Conservation (phyloP, 2,329 filamentous ascomycete genomes). For the Talaromyces sp. region DNA sequence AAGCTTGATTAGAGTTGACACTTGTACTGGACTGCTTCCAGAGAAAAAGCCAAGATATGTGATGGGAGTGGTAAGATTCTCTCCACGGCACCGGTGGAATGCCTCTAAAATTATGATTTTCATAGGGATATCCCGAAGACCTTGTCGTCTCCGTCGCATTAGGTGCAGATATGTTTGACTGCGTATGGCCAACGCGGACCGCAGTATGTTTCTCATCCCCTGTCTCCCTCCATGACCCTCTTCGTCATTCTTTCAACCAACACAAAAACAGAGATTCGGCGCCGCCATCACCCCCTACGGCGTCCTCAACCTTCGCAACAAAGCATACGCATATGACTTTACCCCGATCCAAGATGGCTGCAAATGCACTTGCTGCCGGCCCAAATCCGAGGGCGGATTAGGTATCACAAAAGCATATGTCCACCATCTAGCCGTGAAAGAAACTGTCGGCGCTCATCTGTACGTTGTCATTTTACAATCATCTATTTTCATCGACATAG, state of each 20-base stretch:
- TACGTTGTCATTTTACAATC: slow-evolving; percentile 27
- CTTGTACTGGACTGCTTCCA: slow-evolving; percentile 81
- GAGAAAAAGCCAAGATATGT: slow-evolving; percentile 95
- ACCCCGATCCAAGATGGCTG: slow-evolving; percentile 79
- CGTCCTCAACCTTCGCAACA: slow-evolving; percentile 78
- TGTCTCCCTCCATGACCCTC: not conserved
- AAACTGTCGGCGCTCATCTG: slow-evolving; percentile 83
- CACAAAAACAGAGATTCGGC: slow-evolving; percentile 65
- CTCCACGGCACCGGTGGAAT: not conserved
- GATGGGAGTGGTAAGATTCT: slow-evolving; percentile 74
- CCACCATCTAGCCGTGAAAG: slow-evolving; percentile 87
- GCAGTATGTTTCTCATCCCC: slow-evolving; percentile 54
- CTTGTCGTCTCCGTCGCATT: slow-evolving; percentile 88
- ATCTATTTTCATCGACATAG: not conserved
- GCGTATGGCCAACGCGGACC: slow-evolving; percentile 95
- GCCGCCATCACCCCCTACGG: slow-evolving; percentile 83
- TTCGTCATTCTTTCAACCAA: too few species aligned
- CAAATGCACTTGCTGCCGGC: slow-evolving; percentile 72
- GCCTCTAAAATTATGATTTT: slow-evolving; percentile 13
- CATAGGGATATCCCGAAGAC: slow-evolving; percentile 85
- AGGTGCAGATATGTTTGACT: slow-evolving; percentile 99
- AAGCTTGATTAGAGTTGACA: slow-evolving; percentile 55
- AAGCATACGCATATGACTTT: slow-evolving; percentile 74
- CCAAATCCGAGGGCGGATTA: slow-evolving; percentile 64
- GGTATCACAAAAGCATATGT: slow-evolving; percentile 86